phyloP scores from a whole-genome alignment of 352 stramenopile genomes.

The Phytophthora meadii region DNA sequence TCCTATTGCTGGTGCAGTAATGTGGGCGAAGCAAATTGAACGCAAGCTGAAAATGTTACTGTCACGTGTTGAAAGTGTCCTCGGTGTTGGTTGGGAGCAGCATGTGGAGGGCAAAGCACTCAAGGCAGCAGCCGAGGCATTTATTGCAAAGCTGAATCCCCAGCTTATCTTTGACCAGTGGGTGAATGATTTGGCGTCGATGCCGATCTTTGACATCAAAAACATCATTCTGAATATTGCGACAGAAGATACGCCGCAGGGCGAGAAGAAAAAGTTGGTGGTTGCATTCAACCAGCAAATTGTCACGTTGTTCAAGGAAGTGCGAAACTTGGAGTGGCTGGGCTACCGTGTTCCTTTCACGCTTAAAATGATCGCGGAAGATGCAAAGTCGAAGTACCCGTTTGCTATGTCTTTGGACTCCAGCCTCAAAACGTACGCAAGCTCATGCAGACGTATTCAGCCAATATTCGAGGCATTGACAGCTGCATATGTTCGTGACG shows the following conservation, averaged over 20 bases:
- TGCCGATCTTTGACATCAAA: conserved; percentile 92
- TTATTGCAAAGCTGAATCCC: conserved; percentile 88
- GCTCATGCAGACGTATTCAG: conserved; percentile 78
- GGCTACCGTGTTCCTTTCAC: conserved; percentile 97
- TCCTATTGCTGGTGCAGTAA: conserved; percentile 97
- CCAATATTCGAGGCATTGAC: conserved; percentile 85
- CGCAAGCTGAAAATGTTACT: conserved; percentile 98
- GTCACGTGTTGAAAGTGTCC: conserved; percentile 96
- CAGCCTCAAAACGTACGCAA: conserved; percentile 95
- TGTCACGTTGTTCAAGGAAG: conserved; percentile 98
- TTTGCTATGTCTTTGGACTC: conserved; percentile 97
- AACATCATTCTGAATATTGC: conserved; percentile 93
- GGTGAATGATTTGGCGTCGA: conserved; percentile 92
- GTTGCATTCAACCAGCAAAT: conserved; percentile 98
- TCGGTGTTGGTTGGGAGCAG: conserved; percentile 97
- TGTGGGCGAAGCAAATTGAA: conserved; percentile 99
- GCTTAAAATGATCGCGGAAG: conserved; percentile 95
- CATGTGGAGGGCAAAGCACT: conserved; percentile 97
- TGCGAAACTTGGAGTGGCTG: conserved; percentile 98
- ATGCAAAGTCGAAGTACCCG: conserved; percentile 97
- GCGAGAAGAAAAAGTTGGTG: conserved; percentile 79
- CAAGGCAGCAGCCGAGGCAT: conserved; percentile 90
- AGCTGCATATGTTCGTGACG: conserved; percentile 79
- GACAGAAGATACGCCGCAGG: conserved; percentile 76
- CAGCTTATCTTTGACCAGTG: conserved; percentile 96